A percentile compares a stretch with the other conserved stretches of the same genome.
Evolutionary conservation across 2,329 filamentous ascomycete species (phyloP).

Genomic region (Botrytis paeoniae): DNA sequence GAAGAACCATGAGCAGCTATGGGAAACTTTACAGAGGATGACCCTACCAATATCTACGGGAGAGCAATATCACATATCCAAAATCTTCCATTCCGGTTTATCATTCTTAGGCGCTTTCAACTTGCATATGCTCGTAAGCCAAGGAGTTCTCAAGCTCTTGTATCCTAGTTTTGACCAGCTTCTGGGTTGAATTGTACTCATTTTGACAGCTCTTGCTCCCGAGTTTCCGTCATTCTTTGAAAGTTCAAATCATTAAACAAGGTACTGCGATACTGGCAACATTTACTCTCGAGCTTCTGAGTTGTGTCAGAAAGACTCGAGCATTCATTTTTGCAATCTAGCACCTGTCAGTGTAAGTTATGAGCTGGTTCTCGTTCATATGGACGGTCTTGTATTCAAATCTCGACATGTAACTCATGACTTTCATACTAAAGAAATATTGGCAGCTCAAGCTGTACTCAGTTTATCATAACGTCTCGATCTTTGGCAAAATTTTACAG

Average conservation of each 20-base stretch:
- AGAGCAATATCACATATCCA: not conserved
- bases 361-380: slow-evolving; percentile 6
- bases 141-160: not conserved
- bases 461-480: not conserved
- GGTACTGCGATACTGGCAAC: not conserved
- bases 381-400: not conserved
- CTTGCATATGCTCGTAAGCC: not conserved
- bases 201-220: not conserved
- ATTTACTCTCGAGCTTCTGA: not conserved
- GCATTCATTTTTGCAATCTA: not conserved
- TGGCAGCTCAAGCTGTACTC: not conserved
- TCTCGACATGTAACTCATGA: not conserved
- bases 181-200: not conserved
- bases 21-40: not conserved
- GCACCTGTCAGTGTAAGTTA: not conserved
- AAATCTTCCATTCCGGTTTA: not conserved
- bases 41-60: not conserved
- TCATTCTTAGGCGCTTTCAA: not conserved
- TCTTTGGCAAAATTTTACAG: not conserved
- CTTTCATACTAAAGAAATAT: too few species aligned
- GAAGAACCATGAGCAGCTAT: not conserved
- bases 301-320: not conserved
- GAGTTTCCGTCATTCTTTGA: not conserved
- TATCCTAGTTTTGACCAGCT: not conserved
- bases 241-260: not conserved